Percentiles rank a stretch among this genome's conserved stretches.
Conservation (phyloP, 208 protist genomes). For the Tritrichomonas foetus region DNA sequence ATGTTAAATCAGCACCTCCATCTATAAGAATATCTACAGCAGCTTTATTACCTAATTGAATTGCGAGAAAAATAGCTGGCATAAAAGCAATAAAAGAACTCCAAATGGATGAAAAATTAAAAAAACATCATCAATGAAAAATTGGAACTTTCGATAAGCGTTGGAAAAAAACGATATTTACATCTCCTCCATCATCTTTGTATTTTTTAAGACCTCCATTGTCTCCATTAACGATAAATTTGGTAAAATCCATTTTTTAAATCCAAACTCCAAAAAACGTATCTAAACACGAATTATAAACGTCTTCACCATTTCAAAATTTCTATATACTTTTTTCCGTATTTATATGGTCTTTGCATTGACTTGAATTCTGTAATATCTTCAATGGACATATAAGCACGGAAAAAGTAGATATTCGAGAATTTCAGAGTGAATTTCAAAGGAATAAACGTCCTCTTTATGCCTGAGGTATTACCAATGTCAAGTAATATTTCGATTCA, state of each 20-base stretch:
- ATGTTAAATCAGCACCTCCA: not conserved
- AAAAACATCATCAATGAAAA: not conserved
- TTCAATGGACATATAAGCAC: no score
- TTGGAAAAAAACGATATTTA: not conserved
- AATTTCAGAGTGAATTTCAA: no score
- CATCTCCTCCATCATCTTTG: conserved; percentile 4
- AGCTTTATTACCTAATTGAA: not conserved
- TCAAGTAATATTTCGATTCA: no score
- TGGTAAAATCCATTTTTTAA: conserved; percentile 39
- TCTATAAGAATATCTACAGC: conserved; percentile 34
- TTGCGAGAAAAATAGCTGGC: not conserved
- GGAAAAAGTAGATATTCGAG: no score
- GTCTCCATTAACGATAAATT: not conserved
- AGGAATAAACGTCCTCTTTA: no score
- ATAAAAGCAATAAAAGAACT: not conserved
- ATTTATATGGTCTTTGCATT: no score
- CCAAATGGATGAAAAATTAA: conserved; percentile 28
- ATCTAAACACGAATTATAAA: no score
- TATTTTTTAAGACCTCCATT: conserved; percentile 20
- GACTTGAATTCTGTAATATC: no score
- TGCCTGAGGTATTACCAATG: no score
- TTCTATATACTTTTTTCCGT: no score
- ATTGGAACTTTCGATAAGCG: conserved; percentile 4
- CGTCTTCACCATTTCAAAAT: no score
- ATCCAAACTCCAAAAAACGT: no score